Conservation (phyloP, 2,329 filamentous ascomycete species). For the Aspergillus puulaauensis region DNA sequence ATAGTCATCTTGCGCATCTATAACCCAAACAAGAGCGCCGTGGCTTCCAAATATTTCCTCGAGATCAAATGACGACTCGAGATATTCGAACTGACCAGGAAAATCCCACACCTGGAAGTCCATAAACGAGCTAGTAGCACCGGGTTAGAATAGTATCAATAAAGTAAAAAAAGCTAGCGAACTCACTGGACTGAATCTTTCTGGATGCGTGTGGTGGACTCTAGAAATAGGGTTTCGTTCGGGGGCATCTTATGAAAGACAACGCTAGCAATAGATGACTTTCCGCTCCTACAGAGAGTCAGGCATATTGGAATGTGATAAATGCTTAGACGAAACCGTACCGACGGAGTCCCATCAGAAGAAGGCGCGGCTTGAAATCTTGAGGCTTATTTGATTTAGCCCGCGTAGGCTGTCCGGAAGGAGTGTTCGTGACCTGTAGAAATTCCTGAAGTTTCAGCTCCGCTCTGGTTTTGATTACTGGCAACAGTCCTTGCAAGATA, state of each 20-base stretch:
- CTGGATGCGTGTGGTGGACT: conserved; percentile 90
- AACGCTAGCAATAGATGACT: conserved; percentile 96
- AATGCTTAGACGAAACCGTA: conserved; percentile 42
- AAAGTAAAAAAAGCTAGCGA: not conserved
- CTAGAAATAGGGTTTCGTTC: conserved; percentile 91
- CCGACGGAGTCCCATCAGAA: conserved; percentile 96
- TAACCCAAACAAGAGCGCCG: conserved; percentile 95
- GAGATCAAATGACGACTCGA: conserved; percentile 84
- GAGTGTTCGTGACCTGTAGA: conserved; percentile 33
- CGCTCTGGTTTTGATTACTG: not conserved
- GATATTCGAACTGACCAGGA: conserved; percentile 89
- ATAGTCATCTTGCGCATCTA: conserved; percentile 97
- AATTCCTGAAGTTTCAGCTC: conserved; percentile 16
- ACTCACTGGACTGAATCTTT: conserved; percentile 93
- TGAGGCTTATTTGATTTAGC: conserved; percentile 44
- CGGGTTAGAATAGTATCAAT: not conserved
- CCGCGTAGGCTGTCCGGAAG: conserved; percentile 24
- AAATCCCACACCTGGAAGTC: conserved; percentile 99
- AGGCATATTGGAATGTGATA: conserved; percentile 1
- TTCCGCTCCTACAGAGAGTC: conserved; percentile 71
- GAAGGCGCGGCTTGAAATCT: conserved; percentile 73
- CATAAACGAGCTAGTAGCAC: conserved; percentile 79
- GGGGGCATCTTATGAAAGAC: conserved; percentile 99
- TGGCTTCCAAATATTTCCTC: conserved; percentile 93
- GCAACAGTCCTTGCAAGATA: not conserved